Conservation (phyloP, 495 filamentous ascomycete species). For the Neurospora sp. region DNA sequence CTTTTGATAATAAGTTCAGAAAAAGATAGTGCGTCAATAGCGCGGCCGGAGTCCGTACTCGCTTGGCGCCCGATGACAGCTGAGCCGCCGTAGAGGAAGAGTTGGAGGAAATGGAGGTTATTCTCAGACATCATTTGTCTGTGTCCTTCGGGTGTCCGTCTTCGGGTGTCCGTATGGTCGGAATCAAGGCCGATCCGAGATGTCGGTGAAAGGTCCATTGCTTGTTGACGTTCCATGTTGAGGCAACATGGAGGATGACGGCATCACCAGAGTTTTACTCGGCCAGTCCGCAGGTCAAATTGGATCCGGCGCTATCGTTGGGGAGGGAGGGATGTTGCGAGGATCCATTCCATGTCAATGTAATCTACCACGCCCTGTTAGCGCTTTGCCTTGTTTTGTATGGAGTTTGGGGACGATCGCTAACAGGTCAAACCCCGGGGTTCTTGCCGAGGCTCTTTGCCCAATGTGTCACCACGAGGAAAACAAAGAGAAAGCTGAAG, state of each 20-base stretch:
- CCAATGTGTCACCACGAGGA: background rate
- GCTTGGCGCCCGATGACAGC: background rate
- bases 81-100: background rate
- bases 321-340: background rate
- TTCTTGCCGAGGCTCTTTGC: background rate
- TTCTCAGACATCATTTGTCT: background rate
- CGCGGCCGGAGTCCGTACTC: background rate
- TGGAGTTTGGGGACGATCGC: background rate
- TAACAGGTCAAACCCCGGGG: background rate
- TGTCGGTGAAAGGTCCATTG: background rate
- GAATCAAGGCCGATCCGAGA: background rate
- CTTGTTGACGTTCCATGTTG: background rate
- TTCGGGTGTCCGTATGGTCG: no score
- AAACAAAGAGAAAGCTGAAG: background rate
- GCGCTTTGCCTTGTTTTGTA: background rate
- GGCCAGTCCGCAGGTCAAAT: background rate
- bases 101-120: background rate
- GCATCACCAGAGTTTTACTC: background rate
- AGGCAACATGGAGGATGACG: background rate
- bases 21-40: background rate
- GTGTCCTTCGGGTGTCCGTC: background rate
- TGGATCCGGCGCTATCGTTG: background rate
- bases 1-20: background rate
- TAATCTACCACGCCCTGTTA: background rate
- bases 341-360: background rate